Percentiles rank a stretch among this genome's conserved stretches.
phyloP scores from a whole-genome alignment of 257 asterid species.

The Anisodus acutangulus region DNA sequence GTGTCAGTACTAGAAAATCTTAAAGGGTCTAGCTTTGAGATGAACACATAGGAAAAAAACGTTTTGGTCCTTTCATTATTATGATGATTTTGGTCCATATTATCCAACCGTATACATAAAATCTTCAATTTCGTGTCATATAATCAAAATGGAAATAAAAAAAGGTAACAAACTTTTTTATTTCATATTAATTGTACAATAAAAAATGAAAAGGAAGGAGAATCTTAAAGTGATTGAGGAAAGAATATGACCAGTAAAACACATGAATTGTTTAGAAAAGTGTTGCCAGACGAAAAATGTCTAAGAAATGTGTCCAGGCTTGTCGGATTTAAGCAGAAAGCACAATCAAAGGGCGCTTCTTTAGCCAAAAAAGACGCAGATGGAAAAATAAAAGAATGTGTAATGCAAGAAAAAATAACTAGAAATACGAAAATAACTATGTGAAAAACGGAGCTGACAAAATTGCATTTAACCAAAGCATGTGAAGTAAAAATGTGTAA shows the following conservation, averaged over 20 bases:
- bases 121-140: slow-evolving; percentile 3
- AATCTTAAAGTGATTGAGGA: background rate
- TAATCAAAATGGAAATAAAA: background rate
- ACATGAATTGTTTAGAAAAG: background rate
- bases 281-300: background rate
- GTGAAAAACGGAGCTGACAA: background rate
- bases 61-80: background rate
- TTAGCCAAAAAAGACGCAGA: background rate
- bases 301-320: background rate
- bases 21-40: background rate
- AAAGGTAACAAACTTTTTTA: background rate
- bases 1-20: background rate
- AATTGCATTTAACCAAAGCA: background rate
- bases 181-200: background rate
- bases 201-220: slow-evolving; percentile 1
- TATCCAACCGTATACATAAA: background rate
- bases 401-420: background rate
- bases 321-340: background rate
- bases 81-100: background rate
- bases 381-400: background rate
- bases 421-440: background rate
- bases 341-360: background rate
- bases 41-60: background rate
- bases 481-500: background rate
- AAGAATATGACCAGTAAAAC: background rate